Base-by-base conservation (phyloP, 495 filamentous ascomycete species). In the Pseudotulostoma volvatum region DNA sequence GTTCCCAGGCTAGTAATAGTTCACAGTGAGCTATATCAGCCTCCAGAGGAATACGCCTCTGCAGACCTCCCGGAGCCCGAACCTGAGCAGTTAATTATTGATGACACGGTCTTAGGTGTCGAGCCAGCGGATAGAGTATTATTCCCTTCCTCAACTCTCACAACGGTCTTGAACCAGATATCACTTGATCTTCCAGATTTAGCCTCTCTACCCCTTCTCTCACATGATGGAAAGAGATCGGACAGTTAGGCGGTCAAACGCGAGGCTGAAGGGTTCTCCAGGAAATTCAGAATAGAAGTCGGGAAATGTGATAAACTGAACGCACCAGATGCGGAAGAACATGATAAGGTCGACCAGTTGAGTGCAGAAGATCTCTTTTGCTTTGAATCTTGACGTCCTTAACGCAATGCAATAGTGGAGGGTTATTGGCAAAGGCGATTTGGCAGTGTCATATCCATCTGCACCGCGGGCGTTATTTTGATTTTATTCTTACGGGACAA, bases 21-120 rank as follows among this genome's bases (percentile, higher is more conserved):
- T 2, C 84, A 93, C 52, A 70, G 65, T 44, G 85, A 93, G 38
- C 57, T 86, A 5, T 77, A 73, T 44, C 67, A 72, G 17, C 43
- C 64, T 0, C 81, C 82, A 0, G 82, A 90, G 53, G 84, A 90
- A 50, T 59, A 51, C 31, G 18, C 23, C 23, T 11, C 11, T 5
- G 23, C 11, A 5, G 23, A 28, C 11, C 11, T 11, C 23, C 5
- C 39, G 0, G 18, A 40, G 17, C 31, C 39, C 9, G 36, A 35
- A 31, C 31, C 30, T 19, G n/a, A n/a, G n/a, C n/a, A n/a, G n/a
- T n/a, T n/a, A n/a, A n/a, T n/a, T n/a, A 35, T 37, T 8, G 43
- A 49, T 11, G 35, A 37, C 21, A 13, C 15, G 14, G 2, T 38
- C 9, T 18, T 39, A 19, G 43, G 37, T 8, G 14, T 40, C 1